Evolutionary conservation across 1,284 basidiomycete species (phyloP), one percentile per base, ranked within the genome.

Genomic region (Gymnopus androsaceus): DNA sequence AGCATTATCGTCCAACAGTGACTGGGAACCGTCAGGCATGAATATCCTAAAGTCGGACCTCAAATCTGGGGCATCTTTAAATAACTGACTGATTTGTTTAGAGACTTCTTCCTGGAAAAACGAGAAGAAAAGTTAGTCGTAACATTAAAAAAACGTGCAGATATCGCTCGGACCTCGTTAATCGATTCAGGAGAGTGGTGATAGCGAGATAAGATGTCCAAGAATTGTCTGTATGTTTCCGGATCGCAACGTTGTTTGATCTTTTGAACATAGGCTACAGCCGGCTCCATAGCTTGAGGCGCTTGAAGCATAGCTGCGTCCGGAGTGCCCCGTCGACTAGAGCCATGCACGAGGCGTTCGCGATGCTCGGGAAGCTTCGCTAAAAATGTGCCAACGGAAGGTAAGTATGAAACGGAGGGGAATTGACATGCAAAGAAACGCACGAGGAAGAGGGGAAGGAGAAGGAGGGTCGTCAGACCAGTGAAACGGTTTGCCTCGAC

Each of bases 221-320:
- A 76, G 73, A 99, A 98, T 66, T 92, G 88, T 66, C 92, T 90
- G 74, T 98, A 99, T 8, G 91, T 95, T 33, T 95, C 93, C 1
- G 93, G 86, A 64, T 96, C 92, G 73, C 95, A 98, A 37, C 94
- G 87, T 63, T 92, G 90, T 74, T 97, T 98, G 75, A 98, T 98
- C 74, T 94, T 95, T 74, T 97, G 95, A 37, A 99, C 94, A 66
- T 97, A 99, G 66, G 92, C 87, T 62, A 99, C 90, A 1, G 95
- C 96, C 1, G 86, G 85, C 59, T 83, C 82, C 45, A 88, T 79
- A 28, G 78, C 72, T 58, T 72, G 74, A 4, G 49, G 38, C 12
- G 36, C 31, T 30, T 49, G 55, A 17, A 55, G 37, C 21, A 54
- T 19, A 3, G 48, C 45, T 11, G 55, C 31, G 25, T 60, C 59